Conservation (phyloP, 1,139 yeast species). For the Taiozyma sp. region DNA sequence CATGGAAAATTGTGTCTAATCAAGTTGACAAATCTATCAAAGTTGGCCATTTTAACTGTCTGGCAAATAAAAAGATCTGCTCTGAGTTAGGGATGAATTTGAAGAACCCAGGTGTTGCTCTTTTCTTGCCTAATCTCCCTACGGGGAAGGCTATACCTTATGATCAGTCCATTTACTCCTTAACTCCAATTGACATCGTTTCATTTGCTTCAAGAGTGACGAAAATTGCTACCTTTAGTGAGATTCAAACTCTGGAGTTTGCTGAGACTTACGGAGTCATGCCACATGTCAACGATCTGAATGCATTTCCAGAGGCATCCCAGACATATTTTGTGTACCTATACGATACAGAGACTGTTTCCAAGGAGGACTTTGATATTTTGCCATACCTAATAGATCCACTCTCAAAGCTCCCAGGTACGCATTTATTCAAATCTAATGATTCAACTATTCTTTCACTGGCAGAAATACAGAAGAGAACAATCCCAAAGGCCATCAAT, state of each 20-base stretch:
- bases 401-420: conserved; percentile 51
- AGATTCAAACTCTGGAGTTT: conserved; percentile 32
- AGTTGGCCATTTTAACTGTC: conserved; percentile 61
- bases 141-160: conserved; percentile 29
- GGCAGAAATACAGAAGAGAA: conserved; percentile 39
- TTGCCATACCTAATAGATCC: conserved; percentile 57
- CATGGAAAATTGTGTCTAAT: conserved; percentile 57
- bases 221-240: conserved; percentile 32
- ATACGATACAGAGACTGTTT: conserved; percentile 46
- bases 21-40: conserved; percentile 36
- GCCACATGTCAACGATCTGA: conserved; percentile 19
- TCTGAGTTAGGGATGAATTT: conserved; percentile 35
- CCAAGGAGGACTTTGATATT: conserved; percentile 57
- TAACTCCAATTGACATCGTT: conserved; percentile 23
- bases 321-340: conserved; percentile 47
- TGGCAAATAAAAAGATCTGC: conserved; percentile 45
- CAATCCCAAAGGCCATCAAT: conserved; percentile 38
- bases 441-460: conserved; percentile 38
- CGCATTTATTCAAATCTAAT: conserved; percentile 47
- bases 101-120: conserved; percentile 31
- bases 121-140: conserved; percentile 34
- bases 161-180: conserved; percentile 19
- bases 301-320: conserved; percentile 23
- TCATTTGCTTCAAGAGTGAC: conserved; percentile 34
- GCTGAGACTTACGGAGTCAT: conserved; percentile 4